Evolutionary conservation across 768 basidiomycete genomes (phyloP).

Genomic region (Mrakia blollopis): DNA sequence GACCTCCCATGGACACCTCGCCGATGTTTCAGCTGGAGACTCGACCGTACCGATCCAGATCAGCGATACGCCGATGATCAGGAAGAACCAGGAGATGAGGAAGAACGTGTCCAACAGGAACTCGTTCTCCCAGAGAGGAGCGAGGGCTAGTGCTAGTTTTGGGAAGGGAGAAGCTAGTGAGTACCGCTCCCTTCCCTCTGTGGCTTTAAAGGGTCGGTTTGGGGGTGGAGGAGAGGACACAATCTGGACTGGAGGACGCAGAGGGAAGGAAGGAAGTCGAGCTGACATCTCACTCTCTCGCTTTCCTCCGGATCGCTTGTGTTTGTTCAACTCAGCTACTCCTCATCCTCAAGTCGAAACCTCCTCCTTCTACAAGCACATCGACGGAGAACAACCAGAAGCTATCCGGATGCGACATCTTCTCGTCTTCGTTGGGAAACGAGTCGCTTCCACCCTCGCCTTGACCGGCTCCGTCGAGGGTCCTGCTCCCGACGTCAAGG

Average conservation of each 20-base stretch:
- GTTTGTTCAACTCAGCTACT: constrained; percentile 26
- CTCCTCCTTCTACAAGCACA: constrained; percentile 29
- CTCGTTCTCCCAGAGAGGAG: constrained; percentile 26
- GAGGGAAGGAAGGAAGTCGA: background rate
- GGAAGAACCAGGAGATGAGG: constrained; percentile 32
- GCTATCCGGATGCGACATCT: constrained; percentile 32
- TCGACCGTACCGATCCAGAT: constrained; percentile 31
- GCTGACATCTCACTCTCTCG: background rate
- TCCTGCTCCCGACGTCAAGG: background rate
- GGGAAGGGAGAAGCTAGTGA: constrained; percentile 31
- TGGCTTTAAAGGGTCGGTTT: too few species aligned
- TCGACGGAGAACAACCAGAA: constrained; percentile 29
- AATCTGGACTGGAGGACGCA: background rate
- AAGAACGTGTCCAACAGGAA: constrained; percentile 23
- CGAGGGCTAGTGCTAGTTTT: constrained; percentile 28
- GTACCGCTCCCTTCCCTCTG: background rate
- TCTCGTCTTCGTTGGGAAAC: constrained; percentile 32
- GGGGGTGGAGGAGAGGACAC: background rate
- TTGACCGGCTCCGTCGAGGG: background rate
- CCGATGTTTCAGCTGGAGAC: constrained; percentile 19
- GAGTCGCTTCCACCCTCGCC: constrained; percentile 3
- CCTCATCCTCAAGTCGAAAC: constrained; percentile 24
- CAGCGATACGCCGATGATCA: constrained; percentile 32
- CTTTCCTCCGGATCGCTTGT: background rate
- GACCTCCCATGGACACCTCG: background rate